Evolutionary conservation across 495 filamentous ascomycete genomes (phyloP).

Genomic region (Penicillium steckii): DNA sequence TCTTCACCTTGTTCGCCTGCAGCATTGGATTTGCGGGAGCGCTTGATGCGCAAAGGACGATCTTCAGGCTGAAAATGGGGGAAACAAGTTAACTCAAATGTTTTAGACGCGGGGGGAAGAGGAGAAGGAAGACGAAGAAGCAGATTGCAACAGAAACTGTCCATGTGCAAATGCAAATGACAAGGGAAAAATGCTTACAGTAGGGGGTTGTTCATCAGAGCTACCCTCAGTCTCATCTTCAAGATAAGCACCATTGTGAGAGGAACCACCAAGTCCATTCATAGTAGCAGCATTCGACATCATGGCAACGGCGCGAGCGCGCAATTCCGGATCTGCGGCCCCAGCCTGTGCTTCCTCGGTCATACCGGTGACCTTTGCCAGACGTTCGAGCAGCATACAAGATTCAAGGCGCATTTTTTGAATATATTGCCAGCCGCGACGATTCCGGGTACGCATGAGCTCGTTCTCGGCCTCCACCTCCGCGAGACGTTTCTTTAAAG

Average conservation of each 20-base stretch:
- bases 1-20: slow-evolving; percentile 27
- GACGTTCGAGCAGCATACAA: slow-evolving; percentile 85
- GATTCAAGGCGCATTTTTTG: slow-evolving; percentile 89
- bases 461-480: slow-evolving; percentile 92
- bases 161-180: too few relatives aligned
- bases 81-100: slow-evolving; percentile 8
- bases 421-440: slow-evolving; percentile 77
- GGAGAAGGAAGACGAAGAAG: not conserved
- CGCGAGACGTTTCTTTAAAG: slow-evolving; percentile 83
- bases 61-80: slow-evolving; percentile 73
- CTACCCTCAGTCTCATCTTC: slow-evolving; percentile 51
- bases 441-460: slow-evolving; percentile 69
- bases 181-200: slow-evolving; percentile 36
- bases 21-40: slow-evolving; percentile 56
- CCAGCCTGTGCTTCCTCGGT: slow-evolving; percentile 46
- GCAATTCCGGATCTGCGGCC: slow-evolving; percentile 34
- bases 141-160: too few relatives aligned
- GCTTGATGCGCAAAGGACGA: slow-evolving; percentile 85
- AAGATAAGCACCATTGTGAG: slow-evolving; percentile 25
- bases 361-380: slow-evolving; percentile 80
- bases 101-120: not conserved
- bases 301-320: slow-evolving; percentile 34
- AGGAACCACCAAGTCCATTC: slow-evolving; percentile 22
- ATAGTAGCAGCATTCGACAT: slow-evolving; percentile 28
- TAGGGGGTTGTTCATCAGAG: slow-evolving; percentile 48